phyloP scores from a whole-genome alignment of 2,329 filamentous ascomycete genomes.

The Cryphonectria carpinicola region DNA sequence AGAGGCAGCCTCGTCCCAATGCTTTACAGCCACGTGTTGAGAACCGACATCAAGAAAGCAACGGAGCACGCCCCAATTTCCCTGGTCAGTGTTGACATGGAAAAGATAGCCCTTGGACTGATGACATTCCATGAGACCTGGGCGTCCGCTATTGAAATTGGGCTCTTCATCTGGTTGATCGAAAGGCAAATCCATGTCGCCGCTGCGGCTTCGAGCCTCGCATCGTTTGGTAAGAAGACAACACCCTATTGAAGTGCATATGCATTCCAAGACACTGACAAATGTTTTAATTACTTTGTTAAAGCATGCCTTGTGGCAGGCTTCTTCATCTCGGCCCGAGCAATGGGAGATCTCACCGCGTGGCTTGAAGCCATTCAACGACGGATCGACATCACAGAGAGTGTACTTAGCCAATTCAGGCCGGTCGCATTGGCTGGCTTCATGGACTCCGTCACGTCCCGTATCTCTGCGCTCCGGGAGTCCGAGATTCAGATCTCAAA shows the following conservation, averaged over 20 bases:
- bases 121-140: not conserved
- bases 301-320: not conserved
- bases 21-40: not conserved
- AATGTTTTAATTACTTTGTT: not conserved
- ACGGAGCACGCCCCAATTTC: not conserved
- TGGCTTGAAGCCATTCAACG: not conserved
- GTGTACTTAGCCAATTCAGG: not conserved
- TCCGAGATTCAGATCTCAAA: not conserved
- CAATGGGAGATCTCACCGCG: not conserved
- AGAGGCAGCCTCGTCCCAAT: not conserved
- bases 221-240: not conserved
- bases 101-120: not conserved
- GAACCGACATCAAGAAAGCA: not conserved
- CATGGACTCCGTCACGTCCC: not conserved
- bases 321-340: not conserved
- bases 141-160: not conserved
- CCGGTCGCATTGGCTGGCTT: not conserved
- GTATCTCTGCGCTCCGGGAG: not conserved
- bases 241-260: not conserved
- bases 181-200: not conserved
- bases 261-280: not conserved
- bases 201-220: not conserved
- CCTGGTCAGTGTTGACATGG: not conserved
- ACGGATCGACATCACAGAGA: not conserved
- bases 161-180: not conserved